Evolutionary conservation across 352 stramenopile species (phyloP), one percentile per base, ranked within the genome.

Genomic region (Pythium monospermum): DNA sequence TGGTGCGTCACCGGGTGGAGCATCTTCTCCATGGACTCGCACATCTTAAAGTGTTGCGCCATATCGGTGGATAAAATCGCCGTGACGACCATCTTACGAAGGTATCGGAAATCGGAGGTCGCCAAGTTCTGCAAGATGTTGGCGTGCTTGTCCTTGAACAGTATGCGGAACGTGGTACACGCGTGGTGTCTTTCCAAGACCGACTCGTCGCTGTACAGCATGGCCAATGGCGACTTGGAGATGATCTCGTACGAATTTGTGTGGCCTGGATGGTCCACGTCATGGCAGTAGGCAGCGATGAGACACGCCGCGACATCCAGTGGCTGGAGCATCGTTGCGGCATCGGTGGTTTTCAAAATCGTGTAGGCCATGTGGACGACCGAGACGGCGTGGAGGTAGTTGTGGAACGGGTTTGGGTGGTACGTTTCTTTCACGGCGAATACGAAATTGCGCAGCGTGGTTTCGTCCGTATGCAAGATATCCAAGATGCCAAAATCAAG

Each of bases 21-120:
- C 30, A 73, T 57, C 51, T 91, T 90, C 45, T 91, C 80, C 18
- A 94, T 68, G 15, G 66, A 60, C 49, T 94, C 78, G 50, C 83
- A 83, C 46, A 87, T 87, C 46, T 94, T 88, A 43, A 93, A 92
- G 63, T 97, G 90, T 8, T 84, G 66, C 8, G 87, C 84, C 81
- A 96, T 96, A 52, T 97, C 90, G 12, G 90, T 97, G 22, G 83
- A 75, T 21, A 97, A 50, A 43, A 97, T 96, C 1, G 76, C 78
- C 15, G 71, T 82, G 35, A 96, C 77, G 39, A 97, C 88, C 58
- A 94, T 73, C 59, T 96, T 93, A 32, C 91, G 80, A 30, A 94
- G 64, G 45, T 93, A 73, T 4, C 81, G 71, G 46, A 84, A 92
- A 36, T 95, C 78, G 2, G 66, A 60, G 3, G 68, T 53, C n/a